These are phyloP conservation scores for Leishmania aethiopica DNA, from an alignment of 208 protist genomes.

Conservation along the genomic window DNA sequence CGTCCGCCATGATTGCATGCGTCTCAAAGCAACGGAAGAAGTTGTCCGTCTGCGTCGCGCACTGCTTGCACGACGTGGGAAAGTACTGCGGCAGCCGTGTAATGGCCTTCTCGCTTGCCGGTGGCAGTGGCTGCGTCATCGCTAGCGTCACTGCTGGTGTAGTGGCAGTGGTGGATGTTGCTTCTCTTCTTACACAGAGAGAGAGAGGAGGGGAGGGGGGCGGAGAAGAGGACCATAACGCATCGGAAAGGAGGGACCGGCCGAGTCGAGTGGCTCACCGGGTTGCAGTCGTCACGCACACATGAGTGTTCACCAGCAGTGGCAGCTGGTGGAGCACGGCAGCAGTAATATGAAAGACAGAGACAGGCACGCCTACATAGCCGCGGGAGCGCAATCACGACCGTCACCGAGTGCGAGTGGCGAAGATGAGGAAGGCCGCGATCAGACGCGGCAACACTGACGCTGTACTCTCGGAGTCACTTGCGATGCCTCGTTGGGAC, in stretches of 20 bases:
- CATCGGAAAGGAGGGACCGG: neutral
- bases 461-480: neutral
- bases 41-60: conserved; percentile 39
- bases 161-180: neutral
- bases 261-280: neutral
- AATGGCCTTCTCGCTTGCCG: conserved; percentile 21
- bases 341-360: neutral
- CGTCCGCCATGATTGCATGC: conserved; percentile 66
- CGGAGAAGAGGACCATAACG: neutral
- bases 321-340: neutral
- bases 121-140: conserved; percentile 4
- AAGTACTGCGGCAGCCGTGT: conserved; percentile 72
- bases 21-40: conserved; percentile 85
- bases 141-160: neutral
- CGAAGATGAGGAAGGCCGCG: neutral
- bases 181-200: neutral
- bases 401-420: neutral
- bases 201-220: neutral
- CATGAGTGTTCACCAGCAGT: conserved; percentile 2
- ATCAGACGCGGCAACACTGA: neutral
- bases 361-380: neutral
- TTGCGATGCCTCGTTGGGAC: neutral
- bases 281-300: neutral
- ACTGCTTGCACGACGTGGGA: conserved; percentile 64
- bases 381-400: neutral